Conservation (phyloP, 164 flowering plant species). For the Paratinospora sagittata region DNA sequence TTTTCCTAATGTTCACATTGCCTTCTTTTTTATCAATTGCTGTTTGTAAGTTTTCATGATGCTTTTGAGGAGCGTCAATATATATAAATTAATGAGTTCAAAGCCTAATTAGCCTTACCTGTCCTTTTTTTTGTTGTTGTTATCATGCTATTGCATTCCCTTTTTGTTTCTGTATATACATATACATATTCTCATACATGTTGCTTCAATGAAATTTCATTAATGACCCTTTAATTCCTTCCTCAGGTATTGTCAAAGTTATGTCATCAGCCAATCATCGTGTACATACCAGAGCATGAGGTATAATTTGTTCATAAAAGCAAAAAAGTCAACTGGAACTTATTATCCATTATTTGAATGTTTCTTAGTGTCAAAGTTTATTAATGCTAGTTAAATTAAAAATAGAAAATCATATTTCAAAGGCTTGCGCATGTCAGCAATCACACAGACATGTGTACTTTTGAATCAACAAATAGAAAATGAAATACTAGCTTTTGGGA, state of each 20-base stretch:
- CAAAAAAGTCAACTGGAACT: neutral
- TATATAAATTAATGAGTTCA: neutral
- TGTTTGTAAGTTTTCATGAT: neutral
- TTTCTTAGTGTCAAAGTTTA: neutral
- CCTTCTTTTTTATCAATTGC: too few species aligned
- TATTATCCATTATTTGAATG: neutral
- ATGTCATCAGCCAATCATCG: slow-evolving; percentile 66
- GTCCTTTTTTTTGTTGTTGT: neutral
- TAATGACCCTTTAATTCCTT: slow-evolving; percentile 9
- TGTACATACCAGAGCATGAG: slow-evolving; percentile 88
- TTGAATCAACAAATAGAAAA: neutral
- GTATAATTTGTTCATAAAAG: slow-evolving; percentile 24
- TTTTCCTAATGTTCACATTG: too few species aligned
- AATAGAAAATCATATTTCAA: neutral
- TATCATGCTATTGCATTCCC: neutral
- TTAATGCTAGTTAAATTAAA: neutral
- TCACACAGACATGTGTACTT: neutral
- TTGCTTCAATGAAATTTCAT: neutral
- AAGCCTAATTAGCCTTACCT: neutral
- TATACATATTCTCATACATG: neutral
- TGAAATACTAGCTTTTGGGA: neutral
- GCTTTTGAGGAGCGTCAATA: neutral
- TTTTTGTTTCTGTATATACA: neutral
- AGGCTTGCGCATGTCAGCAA: neutral
- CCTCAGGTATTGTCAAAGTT: slow-evolving; percentile 77